A percentile compares a stretch with the other conserved stretches of the same genome.
Conservation (phyloP, 805 yeast species). For the Brettanomyces naardenensis region DNA sequence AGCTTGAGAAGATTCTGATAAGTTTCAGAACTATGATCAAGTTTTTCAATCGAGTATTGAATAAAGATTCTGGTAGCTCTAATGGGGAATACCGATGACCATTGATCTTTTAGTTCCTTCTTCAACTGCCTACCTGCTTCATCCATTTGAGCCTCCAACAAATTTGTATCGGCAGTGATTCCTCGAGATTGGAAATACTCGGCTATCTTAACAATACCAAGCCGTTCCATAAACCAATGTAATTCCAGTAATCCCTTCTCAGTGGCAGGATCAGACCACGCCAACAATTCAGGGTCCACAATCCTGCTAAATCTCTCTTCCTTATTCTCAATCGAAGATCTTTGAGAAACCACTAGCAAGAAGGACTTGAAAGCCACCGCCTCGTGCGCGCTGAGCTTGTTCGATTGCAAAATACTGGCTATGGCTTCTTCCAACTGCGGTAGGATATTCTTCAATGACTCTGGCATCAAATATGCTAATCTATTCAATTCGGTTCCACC, state of each 20-base stretch:
- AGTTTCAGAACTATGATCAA: conserved; percentile 71
- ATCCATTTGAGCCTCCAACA: conserved; percentile 79
- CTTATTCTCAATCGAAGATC: conserved; percentile 68
- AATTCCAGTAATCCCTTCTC: conserved; percentile 83
- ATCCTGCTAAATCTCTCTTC: conserved; percentile 69
- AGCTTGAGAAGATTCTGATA: conserved; percentile 59
- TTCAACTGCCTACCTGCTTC: conserved; percentile 76
- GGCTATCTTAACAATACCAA: conserved; percentile 91
- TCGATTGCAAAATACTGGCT: conserved; percentile 54
- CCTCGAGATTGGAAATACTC: conserved; percentile 80
- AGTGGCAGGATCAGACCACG: conserved; percentile 91
- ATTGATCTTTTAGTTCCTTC: conserved; percentile 73
- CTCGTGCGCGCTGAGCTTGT: conserved; percentile 81
- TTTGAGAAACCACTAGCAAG: conserved; percentile 80
- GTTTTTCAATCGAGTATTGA: conserved; percentile 90
- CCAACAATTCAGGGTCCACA: conserved; percentile 86
- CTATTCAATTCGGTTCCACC: conserved; percentile 94
- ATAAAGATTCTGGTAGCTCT: conserved; percentile 92
- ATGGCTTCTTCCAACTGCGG: conserved; percentile 79
- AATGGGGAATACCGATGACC: conserved; percentile 93
- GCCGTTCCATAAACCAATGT: conserved; percentile 97
- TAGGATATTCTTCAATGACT: conserved; percentile 71
- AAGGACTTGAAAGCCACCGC: conserved; percentile 91
- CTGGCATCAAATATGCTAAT: conserved; percentile 92
- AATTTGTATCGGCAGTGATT: conserved; percentile 67